Base-by-base conservation (phyloP, 441 rosid genomes). In the Populus hybrid region DNA sequence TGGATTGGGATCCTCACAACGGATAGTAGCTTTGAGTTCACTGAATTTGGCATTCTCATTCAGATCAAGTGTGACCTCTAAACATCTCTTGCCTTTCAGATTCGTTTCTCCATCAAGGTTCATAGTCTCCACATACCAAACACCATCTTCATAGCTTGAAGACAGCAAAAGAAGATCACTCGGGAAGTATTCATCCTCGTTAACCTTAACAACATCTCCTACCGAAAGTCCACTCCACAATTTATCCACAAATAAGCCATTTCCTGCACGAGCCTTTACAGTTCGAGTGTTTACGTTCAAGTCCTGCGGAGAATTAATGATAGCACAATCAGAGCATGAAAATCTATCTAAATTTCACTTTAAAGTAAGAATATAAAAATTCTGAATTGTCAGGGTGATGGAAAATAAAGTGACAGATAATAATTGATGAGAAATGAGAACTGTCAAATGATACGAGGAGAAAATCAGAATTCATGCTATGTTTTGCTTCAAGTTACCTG, bases 41-140 rank as follows among this genome's bases (percentile, higher is more conserved):
- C 57, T 70, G 28, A 91, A 85, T 12, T 78, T 74, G 8, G 80
- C 87, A 72, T 91, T 92, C 57, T 73, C 83, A 21, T 90, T 85
- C 78, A 88, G 35, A 4, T 73, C 42, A 67, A 85, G 64, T 1
- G 95, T 90, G 16, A 78, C 87, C 70, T 90, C 95, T 70, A 91
- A 76, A 57, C 86, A 80, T 79, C 91, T 86, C 80, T 93, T 93
- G 4, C 86, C 78, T 80, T 93, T 93, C 78, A 93, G 64, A 79
- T 88, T 93, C 16, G 94, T 93, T 76, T 93, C 95, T 1, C 97
- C 95, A 77, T 93, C 97, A 30, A 93, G 88, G 67, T 91, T 93
- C 97, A 88, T 91, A 0, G 97, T 92, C 87, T 92, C 95, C 30
- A 92, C 97, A 77, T 91, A 92, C 78, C 93, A 93, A 69, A 93